phyloP scores from a whole-genome alignment of 192 early-diverging fungal species.

The Entomortierella lignicola region DNA sequence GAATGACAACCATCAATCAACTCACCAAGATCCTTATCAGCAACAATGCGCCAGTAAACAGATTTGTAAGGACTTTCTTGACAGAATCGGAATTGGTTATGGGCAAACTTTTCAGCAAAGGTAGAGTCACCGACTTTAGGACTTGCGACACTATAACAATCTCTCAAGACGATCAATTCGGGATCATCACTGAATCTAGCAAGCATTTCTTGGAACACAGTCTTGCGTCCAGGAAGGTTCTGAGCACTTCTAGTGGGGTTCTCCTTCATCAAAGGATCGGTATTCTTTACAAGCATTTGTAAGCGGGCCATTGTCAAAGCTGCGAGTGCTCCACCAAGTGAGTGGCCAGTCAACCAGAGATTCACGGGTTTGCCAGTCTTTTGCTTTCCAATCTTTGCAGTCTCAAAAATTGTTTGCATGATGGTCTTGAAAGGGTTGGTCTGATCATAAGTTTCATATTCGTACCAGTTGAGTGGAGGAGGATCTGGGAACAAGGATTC shows the following conservation, averaged over 20 bases:
- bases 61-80: conserved; percentile 26
- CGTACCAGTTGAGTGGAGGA: conserved; percentile 3
- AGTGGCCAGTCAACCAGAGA: conserved; percentile 67
- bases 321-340: conserved; percentile 61
- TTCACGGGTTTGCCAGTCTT: conserved; percentile 49
- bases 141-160: conserved; percentile 57
- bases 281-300: conserved; percentile 47
- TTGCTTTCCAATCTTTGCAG: conserved; percentile 4
- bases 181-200: conserved; percentile 31
- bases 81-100: conserved; percentile 19
- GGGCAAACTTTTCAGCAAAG: conserved; percentile 60
- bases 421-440: conserved; percentile 59
- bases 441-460: conserved; percentile 24
- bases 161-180: conserved; percentile 43
- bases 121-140: conserved; percentile 61
- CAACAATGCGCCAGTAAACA: conserved; percentile 62
- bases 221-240: neutral
- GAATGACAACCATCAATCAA: too few species aligned
- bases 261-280: conserved; percentile 18
- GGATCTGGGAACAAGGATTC: conserved; percentile 57
- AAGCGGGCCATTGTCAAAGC: conserved; percentile 58
- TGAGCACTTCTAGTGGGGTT: neutral
- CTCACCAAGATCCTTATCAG: conserved; percentile 57
- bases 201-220: conserved; percentile 39
- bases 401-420: conserved; percentile 53